These are phyloP conservation scores for Colletotrichum kahawae DNA, from an alignment of 2,329 filamentous ascomycete species.

Conservation along the genomic window DNA sequence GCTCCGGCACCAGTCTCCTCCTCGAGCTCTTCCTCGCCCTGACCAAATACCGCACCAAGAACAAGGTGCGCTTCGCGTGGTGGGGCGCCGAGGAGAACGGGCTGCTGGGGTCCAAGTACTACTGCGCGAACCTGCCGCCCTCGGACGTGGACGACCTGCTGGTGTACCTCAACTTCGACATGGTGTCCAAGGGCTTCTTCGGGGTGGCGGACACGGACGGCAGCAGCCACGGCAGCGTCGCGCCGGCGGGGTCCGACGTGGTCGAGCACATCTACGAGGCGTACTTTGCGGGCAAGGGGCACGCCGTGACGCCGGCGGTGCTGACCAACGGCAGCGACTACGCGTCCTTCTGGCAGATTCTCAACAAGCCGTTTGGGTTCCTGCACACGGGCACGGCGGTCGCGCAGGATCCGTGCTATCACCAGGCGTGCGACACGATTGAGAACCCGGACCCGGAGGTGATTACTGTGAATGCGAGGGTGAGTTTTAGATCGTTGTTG, in stretches of 20 bases:
- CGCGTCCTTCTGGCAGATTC: slow-evolving; percentile 61
- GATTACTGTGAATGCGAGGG: slow-evolving; percentile 36
- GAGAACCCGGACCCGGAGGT: slow-evolving; percentile 42
- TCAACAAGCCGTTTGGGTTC: slow-evolving; percentile 57
- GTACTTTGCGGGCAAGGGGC: slow-evolving; percentile 35
- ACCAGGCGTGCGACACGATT: slow-evolving; percentile 45
- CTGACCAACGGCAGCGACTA: slow-evolving; percentile 62
- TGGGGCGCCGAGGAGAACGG: slow-evolving; percentile 53
- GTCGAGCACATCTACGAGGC: slow-evolving; percentile 38
- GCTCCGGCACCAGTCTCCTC: slow-evolving; percentile 45
- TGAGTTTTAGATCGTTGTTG: not conserved
- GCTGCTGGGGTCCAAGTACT: slow-evolving; percentile 38
- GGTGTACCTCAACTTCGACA: slow-evolving; percentile 47
- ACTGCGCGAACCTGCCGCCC: slow-evolving; percentile 38
- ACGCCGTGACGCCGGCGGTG: slow-evolving; percentile 30
- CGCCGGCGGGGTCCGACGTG: slow-evolving; percentile 35
- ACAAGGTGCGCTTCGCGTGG: slow-evolving; percentile 47
- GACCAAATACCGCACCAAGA: slow-evolving; percentile 37
- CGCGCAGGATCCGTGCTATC: slow-evolving; percentile 39
- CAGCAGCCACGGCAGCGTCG: slow-evolving; percentile 41
- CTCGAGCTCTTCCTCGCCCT: slow-evolving; percentile 47
- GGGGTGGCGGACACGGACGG: slow-evolving; percentile 41
- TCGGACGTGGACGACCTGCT: slow-evolving; percentile 40
- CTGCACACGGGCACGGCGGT: slow-evolving; percentile 66
- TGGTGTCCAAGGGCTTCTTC: slow-evolving; percentile 41